Evolutionary conservation across 1,139 yeast species (phyloP).

Genomic region (Yamadazyma atmosphaerica): DNA sequence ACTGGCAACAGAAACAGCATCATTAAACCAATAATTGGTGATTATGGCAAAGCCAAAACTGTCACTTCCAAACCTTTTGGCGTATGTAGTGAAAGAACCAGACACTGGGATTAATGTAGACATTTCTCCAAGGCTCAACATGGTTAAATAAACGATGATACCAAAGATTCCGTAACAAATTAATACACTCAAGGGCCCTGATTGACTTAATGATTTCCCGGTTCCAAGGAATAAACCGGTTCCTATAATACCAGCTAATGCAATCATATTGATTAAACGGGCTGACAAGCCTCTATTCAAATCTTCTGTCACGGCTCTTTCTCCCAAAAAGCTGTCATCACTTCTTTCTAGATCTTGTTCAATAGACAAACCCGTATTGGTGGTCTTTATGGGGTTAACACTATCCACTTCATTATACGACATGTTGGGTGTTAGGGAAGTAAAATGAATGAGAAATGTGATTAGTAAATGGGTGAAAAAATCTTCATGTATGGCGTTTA

Average conservation of each 20-base stretch:
- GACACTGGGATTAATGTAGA: slow-evolving; percentile 60
- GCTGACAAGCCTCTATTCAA: slow-evolving; percentile 47
- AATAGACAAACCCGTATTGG: background rate
- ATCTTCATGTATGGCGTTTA: no score
- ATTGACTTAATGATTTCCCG: slow-evolving; percentile 56
- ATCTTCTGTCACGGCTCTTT: slow-evolving; percentile 23
- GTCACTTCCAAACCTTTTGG: slow-evolving; percentile 60
- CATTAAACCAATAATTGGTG: slow-evolving; percentile 66
- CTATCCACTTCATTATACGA: background rate
- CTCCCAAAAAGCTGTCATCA: background rate
- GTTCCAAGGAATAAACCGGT: slow-evolving; percentile 70
- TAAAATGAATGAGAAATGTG: no score
- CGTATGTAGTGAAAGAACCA: slow-evolving; percentile 63
- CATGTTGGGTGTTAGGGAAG: no score
- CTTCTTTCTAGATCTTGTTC: slow-evolving; percentile 2
- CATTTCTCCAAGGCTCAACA: slow-evolving; percentile 68
- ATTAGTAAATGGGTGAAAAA: no score
- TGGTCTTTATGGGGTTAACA: background rate
- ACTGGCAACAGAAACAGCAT: slow-evolving; percentile 61
- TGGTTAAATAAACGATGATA: slow-evolving; percentile 54
- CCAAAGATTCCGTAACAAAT: slow-evolving; percentile 62
- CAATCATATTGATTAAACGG: slow-evolving; percentile 60
- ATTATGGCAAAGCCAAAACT: slow-evolving; percentile 64
- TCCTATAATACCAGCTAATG: slow-evolving; percentile 68
- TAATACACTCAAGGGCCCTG: slow-evolving; percentile 66